These are phyloP conservation scores for Phaeotremella fagi DNA, from an alignment of 768 basidiomycete genomes.

Conservation along the genomic window DNA sequence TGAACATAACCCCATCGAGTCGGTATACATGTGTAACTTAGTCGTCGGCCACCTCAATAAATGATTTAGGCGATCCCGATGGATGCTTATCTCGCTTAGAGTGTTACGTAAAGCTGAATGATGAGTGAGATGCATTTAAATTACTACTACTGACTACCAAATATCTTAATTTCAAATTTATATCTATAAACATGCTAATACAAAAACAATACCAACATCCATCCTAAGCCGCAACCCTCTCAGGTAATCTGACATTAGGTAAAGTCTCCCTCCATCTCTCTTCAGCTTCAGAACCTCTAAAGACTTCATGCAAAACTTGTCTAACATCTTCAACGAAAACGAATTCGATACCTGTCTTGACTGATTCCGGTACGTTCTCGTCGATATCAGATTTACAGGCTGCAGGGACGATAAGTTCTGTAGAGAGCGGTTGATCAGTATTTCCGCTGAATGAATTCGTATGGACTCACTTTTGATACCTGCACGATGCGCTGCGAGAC, in stretches of 20 bases:
- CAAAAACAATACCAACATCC: too few relatives aligned
- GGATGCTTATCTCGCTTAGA: too few relatives aligned
- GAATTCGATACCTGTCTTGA: constrained; percentile 89
- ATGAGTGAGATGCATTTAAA: not conserved
- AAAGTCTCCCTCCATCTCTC: constrained; percentile 68
- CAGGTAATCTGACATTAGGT: constrained; percentile 38
- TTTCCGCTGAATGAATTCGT: constrained; percentile 47
- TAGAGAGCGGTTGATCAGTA: constrained; percentile 3
- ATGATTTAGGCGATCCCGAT: too few relatives aligned
- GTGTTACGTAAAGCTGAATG: not conserved
- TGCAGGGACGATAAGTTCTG: constrained; percentile 49
- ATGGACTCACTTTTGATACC: constrained; percentile 71
- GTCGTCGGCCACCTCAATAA: too few relatives aligned
- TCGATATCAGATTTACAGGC: constrained; percentile 92
- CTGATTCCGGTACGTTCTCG: constrained; percentile 92
- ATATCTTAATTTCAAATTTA: too few relatives aligned
- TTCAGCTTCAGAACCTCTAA: constrained; percentile 59
- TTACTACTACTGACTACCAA: not conserved
- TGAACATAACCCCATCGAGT: too few relatives aligned
- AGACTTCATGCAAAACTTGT: constrained; percentile 84
- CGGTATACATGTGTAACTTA: too few relatives aligned
- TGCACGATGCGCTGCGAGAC: constrained; percentile 91
- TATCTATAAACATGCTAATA: too few relatives aligned
- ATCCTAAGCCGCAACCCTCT: constrained; percentile 17
- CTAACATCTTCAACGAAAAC: constrained; percentile 91